A percentile compares a stretch with the other conserved stretches of the same genome.
phyloP scores from a whole-genome alignment of 352 stramenopile genomes.

The Phytophthora hybrid region DNA sequence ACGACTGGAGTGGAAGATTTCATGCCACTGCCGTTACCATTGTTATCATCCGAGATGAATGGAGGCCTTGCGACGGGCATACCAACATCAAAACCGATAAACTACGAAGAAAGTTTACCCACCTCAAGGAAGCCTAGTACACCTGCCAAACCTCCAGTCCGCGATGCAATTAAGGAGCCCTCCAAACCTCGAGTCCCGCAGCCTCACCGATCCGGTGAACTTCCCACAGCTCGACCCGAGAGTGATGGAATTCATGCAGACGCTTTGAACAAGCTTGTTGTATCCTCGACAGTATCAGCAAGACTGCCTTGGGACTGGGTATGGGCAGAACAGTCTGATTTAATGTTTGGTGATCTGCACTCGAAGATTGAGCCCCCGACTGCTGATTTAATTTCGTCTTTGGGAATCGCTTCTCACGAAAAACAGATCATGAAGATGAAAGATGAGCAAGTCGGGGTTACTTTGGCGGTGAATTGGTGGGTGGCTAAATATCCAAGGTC shows the following conservation, averaged over 20 bases:
- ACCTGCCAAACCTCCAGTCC: slow-evolving; percentile 6
- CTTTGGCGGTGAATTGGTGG: slow-evolving; percentile 75
- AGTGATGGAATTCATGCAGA: slow-evolving; percentile 10
- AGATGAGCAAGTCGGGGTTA: slow-evolving; percentile 65
- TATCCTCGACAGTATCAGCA: slow-evolving; percentile 54
- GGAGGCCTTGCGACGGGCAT: slow-evolving; percentile 13
- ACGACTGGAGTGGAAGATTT: slow-evolving; percentile 48
- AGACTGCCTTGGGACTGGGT: slow-evolving; percentile 68
- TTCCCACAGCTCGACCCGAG: slow-evolving; percentile 5
- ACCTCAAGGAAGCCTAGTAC: slow-evolving; percentile 16
- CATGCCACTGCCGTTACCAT: slow-evolving; percentile 54
- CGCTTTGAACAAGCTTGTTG: slow-evolving; percentile 51
- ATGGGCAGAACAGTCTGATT: slow-evolving; percentile 55
- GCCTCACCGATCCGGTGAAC: background rate
- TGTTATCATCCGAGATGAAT: slow-evolving; percentile 43
- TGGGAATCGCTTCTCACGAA: slow-evolving; percentile 42
- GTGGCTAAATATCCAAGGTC: slow-evolving; percentile 57
- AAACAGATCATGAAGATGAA: slow-evolving; percentile 70
- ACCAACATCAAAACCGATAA: slow-evolving; percentile 25
- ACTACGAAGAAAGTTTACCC: slow-evolving; percentile 10
- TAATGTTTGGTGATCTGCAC: slow-evolving; percentile 39
- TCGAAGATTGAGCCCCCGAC: slow-evolving; percentile 40
- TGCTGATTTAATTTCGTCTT: slow-evolving; percentile 31
- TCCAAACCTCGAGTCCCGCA: slow-evolving; percentile 2
- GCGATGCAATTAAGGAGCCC: slow-evolving; percentile 6